Conservation (phyloP, 106 monocot species). For the Agapanthus africanus region DNA sequence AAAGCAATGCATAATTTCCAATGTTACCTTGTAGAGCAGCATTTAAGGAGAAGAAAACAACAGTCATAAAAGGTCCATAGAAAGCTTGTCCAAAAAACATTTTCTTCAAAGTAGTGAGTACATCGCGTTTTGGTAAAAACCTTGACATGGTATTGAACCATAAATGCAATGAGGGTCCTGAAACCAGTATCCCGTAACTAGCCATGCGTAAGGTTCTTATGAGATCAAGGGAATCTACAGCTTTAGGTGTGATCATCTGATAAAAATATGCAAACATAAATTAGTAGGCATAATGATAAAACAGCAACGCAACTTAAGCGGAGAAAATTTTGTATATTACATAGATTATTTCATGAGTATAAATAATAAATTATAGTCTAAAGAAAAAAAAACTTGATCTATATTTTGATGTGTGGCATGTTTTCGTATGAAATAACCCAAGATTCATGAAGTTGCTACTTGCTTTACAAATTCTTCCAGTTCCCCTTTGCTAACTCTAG, state of each 20-base stretch:
- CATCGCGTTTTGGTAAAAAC: slow-evolving; percentile 71
- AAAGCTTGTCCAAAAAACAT: slow-evolving; percentile 73
- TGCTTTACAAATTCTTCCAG: no score
- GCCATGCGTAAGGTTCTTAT: slow-evolving; percentile 79
- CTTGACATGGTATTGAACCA: slow-evolving; percentile 94
- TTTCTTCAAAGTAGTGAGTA: slow-evolving; percentile 83
- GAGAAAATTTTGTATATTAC: neutral
- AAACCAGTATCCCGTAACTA: slow-evolving; percentile 68
- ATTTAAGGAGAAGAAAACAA: slow-evolving; percentile 87
- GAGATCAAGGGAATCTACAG: slow-evolving; percentile 41
- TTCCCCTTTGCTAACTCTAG: no score
- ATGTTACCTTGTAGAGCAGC: slow-evolving; percentile 78
- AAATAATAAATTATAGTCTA: neutral
- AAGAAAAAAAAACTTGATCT: neutral
- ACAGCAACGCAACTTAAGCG: no score
- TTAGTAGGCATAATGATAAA: neutral
- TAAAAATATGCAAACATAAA: neutral
- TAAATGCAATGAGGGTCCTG: slow-evolving; percentile 82
- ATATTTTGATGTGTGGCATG: neutral
- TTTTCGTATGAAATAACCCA: neutral
- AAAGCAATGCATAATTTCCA: no score
- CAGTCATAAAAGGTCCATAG: slow-evolving; percentile 74
- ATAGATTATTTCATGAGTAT: neutral
- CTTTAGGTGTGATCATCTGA: slow-evolving; percentile 49
- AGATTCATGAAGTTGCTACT: neutral